These are phyloP conservation scores for Hypoxylon trugodes DNA, from an alignment of 495 filamentous ascomycete species.

Conservation along the genomic window DNA sequence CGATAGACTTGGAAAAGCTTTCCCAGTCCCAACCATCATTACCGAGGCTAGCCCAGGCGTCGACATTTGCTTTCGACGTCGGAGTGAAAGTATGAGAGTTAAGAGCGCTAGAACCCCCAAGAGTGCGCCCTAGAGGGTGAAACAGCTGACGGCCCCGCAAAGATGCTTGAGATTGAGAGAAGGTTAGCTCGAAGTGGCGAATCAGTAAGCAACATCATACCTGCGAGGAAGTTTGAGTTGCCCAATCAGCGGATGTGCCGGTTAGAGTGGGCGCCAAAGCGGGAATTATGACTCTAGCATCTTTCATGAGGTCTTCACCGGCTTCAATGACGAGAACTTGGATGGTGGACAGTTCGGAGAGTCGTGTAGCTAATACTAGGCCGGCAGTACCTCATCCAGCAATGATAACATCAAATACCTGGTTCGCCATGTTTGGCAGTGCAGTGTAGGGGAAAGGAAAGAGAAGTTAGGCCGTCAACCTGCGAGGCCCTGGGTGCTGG, in stretches of 20 bases:
- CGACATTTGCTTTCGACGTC: conserved; percentile 33
- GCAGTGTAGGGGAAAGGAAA: no score
- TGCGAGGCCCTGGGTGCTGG: no score
- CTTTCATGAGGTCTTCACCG: conserved; percentile 37
- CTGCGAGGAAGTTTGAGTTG: conserved; percentile 26
- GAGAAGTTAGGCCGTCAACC: no score
- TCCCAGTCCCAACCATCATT: conserved; percentile 52
- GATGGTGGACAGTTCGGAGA: conserved; percentile 51
- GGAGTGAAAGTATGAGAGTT: conserved; percentile 30
- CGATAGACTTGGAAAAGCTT: neutral
- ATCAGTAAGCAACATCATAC: no score
- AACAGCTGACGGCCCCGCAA: conserved; percentile 24
- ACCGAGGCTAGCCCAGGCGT: conserved; percentile 52
- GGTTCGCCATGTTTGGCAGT: no score
- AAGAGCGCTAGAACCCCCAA: conserved; percentile 34
- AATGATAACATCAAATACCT: conserved; percentile 39
- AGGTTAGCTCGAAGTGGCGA: no score
- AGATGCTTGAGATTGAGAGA: neutral
- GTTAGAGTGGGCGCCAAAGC: conserved; percentile 42
- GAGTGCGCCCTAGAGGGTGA: conserved; percentile 49
- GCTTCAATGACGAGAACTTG: conserved; percentile 58
- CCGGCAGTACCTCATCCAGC: conserved; percentile 54
- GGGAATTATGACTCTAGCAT: conserved; percentile 21
- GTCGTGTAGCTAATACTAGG: conserved; percentile 55
- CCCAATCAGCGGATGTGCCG: conserved; percentile 14